A percentile compares a stretch with the other conserved stretches of the same genome.
phyloP scores from a whole-genome alignment of 768 basidiomycete species.

The Agaricus sinodeliciosus region DNA sequence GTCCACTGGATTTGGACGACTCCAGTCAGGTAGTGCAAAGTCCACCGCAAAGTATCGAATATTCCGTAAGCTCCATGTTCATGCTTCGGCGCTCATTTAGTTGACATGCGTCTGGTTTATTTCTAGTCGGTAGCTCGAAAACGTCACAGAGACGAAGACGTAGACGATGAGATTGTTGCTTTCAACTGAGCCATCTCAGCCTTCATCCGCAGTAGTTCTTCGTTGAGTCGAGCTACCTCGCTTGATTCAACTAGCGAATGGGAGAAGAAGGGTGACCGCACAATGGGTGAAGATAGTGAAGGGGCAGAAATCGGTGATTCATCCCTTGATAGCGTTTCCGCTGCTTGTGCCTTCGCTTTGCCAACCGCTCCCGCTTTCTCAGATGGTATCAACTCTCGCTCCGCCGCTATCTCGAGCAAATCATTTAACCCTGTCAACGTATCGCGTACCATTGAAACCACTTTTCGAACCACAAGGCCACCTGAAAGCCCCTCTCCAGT shows the following conservation, averaged over 20 bases:
- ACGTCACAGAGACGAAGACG: slow-evolving; percentile 5
- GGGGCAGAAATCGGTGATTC: background rate
- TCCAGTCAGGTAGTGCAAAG: too few species aligned
- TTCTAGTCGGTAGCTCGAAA: background rate
- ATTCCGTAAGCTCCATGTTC: background rate
- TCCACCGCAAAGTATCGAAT: too few species aligned
- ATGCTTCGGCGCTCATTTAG: background rate
- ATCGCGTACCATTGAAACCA: slow-evolving; percentile 10
- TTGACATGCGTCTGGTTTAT: too few species aligned
- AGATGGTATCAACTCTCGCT: slow-evolving; percentile 5
- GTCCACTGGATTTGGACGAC: too few species aligned
- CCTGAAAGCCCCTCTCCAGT: slow-evolving; percentile 3
- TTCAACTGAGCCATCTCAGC: slow-evolving; percentile 3
- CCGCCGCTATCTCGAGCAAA: slow-evolving; percentile 7
- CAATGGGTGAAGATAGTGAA: background rate
- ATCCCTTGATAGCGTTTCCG: background rate
- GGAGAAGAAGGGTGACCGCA: background rate
- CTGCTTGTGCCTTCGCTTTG: background rate
- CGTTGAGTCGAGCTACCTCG: slow-evolving; percentile 2
- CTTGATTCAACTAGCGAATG: background rate
- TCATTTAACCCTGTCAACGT: slow-evolving; percentile 7
- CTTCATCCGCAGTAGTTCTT: slow-evolving; percentile 5
- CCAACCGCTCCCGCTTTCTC: background rate
- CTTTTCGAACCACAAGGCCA: slow-evolving; percentile 4
- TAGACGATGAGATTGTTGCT: too few species aligned